phyloP scores from a whole-genome alignment of 306 rosid genomes.

The Quercus robur region DNA sequence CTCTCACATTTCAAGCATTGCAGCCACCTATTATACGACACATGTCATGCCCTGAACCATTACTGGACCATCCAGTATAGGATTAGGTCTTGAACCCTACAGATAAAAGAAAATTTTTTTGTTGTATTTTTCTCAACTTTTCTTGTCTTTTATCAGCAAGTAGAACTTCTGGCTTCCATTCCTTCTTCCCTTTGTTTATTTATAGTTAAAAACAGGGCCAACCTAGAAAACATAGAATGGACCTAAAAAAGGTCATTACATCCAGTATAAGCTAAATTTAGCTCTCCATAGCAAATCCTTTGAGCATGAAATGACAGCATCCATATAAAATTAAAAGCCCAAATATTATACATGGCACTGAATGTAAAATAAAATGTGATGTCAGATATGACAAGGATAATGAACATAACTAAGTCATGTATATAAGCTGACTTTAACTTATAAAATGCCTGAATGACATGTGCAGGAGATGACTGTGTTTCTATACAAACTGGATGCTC shows the following conservation, averaged over 20 bases:
- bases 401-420: too few relatives aligned
- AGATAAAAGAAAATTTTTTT: slow-evolving; percentile 3
- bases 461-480: slow-evolving; percentile 88
- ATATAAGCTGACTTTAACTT: neutral
- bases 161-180: slow-evolving; percentile 10
- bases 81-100: slow-evolving; percentile 21
- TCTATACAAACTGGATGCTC: slow-evolving; percentile 97
- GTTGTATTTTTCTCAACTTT: slow-evolving; percentile 10
- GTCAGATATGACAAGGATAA: neutral
- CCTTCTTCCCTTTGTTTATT: neutral
- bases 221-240: neutral
- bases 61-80: slow-evolving; percentile 25
- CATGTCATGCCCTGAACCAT: slow-evolving; percentile 23
- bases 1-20: slow-evolving; percentile 12
- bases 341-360: neutral
- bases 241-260: neutral
- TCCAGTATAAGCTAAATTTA: neutral
- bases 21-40: slow-evolving; percentile 21
- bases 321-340: neutral
- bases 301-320: neutral
- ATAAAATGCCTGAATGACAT: neutral
- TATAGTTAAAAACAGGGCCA: neutral
- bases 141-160: slow-evolving; percentile 19
- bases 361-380: neutral
- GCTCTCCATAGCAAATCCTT: neutral